These are phyloP conservation scores for Mitragyna speciosa DNA, from an alignment of 257 asterid genomes.

Conservation along the genomic window DNA sequence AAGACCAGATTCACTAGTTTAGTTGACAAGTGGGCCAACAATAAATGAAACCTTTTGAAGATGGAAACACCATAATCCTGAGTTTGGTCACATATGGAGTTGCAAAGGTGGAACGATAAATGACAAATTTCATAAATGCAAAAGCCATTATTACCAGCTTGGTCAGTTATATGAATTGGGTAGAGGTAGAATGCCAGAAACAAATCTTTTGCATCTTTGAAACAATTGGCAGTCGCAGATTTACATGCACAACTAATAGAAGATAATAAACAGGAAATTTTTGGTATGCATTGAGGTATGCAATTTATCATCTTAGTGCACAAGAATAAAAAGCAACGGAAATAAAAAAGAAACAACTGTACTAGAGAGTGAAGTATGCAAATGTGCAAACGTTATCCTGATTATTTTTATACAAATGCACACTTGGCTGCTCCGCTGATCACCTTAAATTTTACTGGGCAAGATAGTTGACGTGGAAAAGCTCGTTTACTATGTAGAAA, in stretches of 20 bases:
- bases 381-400: background rate
- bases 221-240: background rate
- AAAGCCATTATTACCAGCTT: background rate
- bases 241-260: background rate
- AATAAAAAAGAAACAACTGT: background rate
- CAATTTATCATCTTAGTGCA: background rate
- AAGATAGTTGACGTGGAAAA: background rate
- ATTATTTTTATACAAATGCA: background rate
- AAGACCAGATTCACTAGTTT: background rate
- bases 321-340: background rate
- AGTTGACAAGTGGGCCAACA: background rate
- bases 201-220: background rate
- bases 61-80: background rate
- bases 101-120: background rate
- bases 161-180: background rate
- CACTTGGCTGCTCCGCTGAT: background rate
- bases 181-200: no score
- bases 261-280: background rate
- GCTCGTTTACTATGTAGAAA: background rate
- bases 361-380: background rate
- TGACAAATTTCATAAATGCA: background rate
- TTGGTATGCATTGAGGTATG: background rate
- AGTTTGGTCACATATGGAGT: background rate
- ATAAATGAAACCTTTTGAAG: background rate
- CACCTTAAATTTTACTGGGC: background rate